Evolutionary conservation across 345 rosid genomes (phyloP), one percentile per base, ranked within the genome.

Genomic region (Eucalyptus marginata): DNA sequence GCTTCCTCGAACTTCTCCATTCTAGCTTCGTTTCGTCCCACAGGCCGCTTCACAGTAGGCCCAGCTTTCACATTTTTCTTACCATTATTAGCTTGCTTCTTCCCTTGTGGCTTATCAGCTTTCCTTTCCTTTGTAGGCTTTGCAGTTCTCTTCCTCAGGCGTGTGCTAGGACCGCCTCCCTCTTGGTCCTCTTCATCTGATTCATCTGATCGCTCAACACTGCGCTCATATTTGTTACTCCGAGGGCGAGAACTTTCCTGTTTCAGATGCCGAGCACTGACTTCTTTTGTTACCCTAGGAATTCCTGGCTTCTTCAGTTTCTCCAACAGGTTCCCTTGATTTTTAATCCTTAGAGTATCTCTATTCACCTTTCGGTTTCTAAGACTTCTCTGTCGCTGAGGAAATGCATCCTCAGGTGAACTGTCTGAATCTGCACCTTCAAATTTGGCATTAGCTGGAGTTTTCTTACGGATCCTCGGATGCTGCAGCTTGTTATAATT

Each of bases 101-200:
- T 94, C 88, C 90, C 93, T 91, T 92, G 88, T 92, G 91, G 94
- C 66, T 87, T 89, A 89, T 90, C 93, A 84, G 91, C 51, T 86
- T 66, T 94, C 4, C 52, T 25, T 49, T 66, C 91, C 91, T 95
- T 94, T 58, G 88, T 49, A 49, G 93, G 91, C 91, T 94, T 95
- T 46, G 89, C 86, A 49, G 89, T 92, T 92, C 98, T 93, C 92
- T 92, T 93, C 95, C 98, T 92, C 44, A 95, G 94, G 66, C 98
- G 96, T 2, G 95, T 94, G 94, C 96, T 94, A 64, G 97, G 97
- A 87, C 98, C 96, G 31, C 95, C 98, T 88, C 92, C 94, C 14
- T 47, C 84, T 90, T 93, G 84, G 47, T 76, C 94, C 64, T 91
- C 95, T 90, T 92, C 93, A 43, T 51, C 88, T 43, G 49, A 89